These are phyloP conservation scores for Crithidia mellificae DNA, from an alignment of 208 protist species.

Conservation along the genomic window DNA sequence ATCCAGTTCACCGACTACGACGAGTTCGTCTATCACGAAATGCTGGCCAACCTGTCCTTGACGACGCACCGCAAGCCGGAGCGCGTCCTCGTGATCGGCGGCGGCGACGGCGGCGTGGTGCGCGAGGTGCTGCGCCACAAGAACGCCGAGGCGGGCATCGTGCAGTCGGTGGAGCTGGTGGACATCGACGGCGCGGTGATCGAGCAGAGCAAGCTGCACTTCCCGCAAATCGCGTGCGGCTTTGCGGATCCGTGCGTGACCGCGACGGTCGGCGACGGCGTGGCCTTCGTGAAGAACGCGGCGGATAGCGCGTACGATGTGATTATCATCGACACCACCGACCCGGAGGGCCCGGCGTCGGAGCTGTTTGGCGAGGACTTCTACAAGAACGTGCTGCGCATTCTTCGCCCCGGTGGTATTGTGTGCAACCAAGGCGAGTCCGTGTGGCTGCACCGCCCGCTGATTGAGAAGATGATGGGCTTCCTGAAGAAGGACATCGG, in stretches of 20 bases:
- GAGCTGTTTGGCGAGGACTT: conserved; percentile 88
- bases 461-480: conserved; percentile 89
- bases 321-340: conserved; percentile 95
- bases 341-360: conserved; percentile 90
- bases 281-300: conserved; percentile 80
- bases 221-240: conserved; percentile 78
- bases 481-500: conserved; percentile 82
- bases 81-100: conserved; percentile 97
- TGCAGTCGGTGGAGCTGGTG: conserved; percentile 94
- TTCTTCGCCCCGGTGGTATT: conserved; percentile 79
- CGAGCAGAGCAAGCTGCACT: conserved; percentile 84
- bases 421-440: conserved; percentile 92
- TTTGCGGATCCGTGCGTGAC: conserved; percentile 78
- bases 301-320: conserved; percentile 89
- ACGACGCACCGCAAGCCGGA: conserved; percentile 89
- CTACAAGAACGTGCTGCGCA: conserved; percentile 78
- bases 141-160: conserved; percentile 37
- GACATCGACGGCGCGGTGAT: conserved; percentile 96
- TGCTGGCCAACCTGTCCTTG: conserved; percentile 96
- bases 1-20: conserved; percentile 97
- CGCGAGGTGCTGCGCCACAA: conserved; percentile 96
- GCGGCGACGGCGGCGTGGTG: conserved; percentile 97
- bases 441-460: conserved; percentile 91
- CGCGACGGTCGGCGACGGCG: conserved; percentile 82
- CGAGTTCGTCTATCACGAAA: conserved; percentile 99